Evolutionary conservation across 805 yeast genomes (phyloP).

Genomic region (Wickerhamiella siamensis): DNA sequence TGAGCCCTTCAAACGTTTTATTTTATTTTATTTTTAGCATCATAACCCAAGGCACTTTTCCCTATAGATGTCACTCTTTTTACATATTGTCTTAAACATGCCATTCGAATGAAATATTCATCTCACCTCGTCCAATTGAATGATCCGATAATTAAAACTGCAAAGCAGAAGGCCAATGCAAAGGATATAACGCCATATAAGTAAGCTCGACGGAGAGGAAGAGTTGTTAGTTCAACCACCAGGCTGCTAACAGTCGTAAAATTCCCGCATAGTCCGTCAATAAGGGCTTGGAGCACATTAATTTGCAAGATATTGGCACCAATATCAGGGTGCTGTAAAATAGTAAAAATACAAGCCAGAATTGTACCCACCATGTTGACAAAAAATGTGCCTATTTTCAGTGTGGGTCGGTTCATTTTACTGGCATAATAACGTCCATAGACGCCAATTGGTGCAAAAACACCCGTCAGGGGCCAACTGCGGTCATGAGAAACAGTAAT

Average conservation of each 20-base stretch:
- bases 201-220: constrained; percentile 29
- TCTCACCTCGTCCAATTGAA: constrained; percentile 44
- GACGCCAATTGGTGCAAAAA: constrained; percentile 65
- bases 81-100: no score
- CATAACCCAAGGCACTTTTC: no score
- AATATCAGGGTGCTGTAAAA: constrained; percentile 33
- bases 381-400: constrained; percentile 42
- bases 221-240: constrained; percentile 43
- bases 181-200: constrained; percentile 40
- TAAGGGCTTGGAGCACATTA: constrained; percentile 35
- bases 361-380: constrained; percentile 37
- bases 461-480: constrained; percentile 50
- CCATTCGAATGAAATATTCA: no score
- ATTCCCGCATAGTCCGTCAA: constrained; percentile 57
- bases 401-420: constrained; percentile 32
- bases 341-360: constrained; percentile 31
- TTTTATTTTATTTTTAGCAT: neutral
- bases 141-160: constrained; percentile 52
- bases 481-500: constrained; percentile 36
- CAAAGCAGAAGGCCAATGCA: constrained; percentile 32
- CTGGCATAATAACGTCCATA: constrained; percentile 42
- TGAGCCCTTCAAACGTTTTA: neutral
- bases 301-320: constrained; percentile 18
- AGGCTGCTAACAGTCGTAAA: constrained; percentile 69
- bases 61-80: no score